Percentiles rank a stretch among this genome's conserved stretches.
These are phyloP conservation scores for Mycena galericulata DNA, from an alignment of 768 basidiomycete species.

Conservation along the genomic window DNA sequence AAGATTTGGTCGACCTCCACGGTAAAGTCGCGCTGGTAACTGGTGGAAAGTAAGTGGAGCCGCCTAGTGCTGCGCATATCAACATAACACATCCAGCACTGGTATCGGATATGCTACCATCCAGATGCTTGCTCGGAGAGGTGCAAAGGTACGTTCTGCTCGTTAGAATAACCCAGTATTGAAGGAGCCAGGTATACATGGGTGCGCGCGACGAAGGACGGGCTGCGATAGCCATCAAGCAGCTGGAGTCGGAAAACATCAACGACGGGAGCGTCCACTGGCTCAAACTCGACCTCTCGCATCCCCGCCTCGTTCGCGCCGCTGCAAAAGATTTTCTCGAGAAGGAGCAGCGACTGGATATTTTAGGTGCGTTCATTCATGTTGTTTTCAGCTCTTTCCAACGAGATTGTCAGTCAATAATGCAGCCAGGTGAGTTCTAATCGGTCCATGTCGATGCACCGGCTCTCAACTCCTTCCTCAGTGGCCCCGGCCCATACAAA, in stretches of 20 bases:
- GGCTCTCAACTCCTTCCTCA: not conserved
- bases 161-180: not conserved
- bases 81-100: conserved; percentile 32
- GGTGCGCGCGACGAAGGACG: conserved; percentile 49
- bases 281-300: conserved; percentile 54
- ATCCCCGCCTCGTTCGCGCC: conserved; percentile 48
- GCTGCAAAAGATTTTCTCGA: conserved; percentile 51
- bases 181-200: conserved; percentile 40
- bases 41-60: conserved; percentile 56
- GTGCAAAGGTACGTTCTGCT: conserved; percentile 50
- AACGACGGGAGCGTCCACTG: conserved; percentile 48
- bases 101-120: conserved; percentile 53
- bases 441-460: not conserved
- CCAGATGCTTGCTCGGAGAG: conserved; percentile 51
- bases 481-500: conserved; percentile 15
- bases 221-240: conserved; percentile 46
- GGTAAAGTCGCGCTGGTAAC: conserved; percentile 63
- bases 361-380: conserved; percentile 47
- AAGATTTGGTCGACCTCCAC: conserved; percentile 58
- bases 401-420: conserved; percentile 36
- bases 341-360: conserved; percentile 57
- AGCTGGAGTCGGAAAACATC: conserved; percentile 48
- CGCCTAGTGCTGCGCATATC: not conserved
- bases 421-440: conserved; percentile 38
- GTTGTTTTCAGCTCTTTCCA: not conserved